Conservation (phyloP, 768 basidiomycete species). For the Suillus brevipes region DNA sequence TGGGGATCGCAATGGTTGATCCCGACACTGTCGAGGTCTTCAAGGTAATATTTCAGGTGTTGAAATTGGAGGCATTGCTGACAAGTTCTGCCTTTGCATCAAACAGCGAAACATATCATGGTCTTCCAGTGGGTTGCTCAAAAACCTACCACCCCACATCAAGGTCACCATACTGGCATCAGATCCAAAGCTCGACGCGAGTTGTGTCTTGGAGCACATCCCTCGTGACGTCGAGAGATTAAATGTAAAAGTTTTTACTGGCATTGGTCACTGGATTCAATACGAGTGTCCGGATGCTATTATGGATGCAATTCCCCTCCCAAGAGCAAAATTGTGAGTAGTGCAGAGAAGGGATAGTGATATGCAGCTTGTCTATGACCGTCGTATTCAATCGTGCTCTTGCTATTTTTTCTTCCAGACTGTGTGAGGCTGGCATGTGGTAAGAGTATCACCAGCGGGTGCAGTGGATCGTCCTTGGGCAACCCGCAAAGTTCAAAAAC, state of each 20-base stretch:
- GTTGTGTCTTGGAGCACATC: conserved; percentile 14
- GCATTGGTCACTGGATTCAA: conserved; percentile 28
- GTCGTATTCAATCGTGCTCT: neutral
- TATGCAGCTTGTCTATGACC: neutral
- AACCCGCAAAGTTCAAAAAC: neutral
- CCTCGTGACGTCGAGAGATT: conserved; percentile 1
- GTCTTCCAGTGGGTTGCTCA: conserved; percentile 13
- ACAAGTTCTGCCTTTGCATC: neutral
- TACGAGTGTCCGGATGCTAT: conserved; percentile 24
- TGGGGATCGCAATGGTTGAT: conserved; percentile 13
- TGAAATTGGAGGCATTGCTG: neutral
- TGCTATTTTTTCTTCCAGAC: neutral
- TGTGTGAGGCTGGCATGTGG: neutral
- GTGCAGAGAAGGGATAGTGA: neutral
- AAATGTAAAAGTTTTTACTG: conserved; percentile 7
- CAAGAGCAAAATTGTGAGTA: neutral
- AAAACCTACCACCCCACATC: conserved; percentile 7
- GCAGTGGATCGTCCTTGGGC: conserved; percentile 62
- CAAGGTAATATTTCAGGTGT: neutral
- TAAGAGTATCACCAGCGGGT: neutral
- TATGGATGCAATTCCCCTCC: conserved; percentile 13
- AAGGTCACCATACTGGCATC: conserved; percentile 19
- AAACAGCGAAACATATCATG: conserved; percentile 18
- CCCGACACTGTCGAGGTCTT: neutral
- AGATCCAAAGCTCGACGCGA: conserved; percentile 15